Evolutionary conservation across 1,284 basidiomycete species (phyloP), one percentile per base, ranked within the genome.

Genomic region (Leccinum griseonigrum): DNA sequence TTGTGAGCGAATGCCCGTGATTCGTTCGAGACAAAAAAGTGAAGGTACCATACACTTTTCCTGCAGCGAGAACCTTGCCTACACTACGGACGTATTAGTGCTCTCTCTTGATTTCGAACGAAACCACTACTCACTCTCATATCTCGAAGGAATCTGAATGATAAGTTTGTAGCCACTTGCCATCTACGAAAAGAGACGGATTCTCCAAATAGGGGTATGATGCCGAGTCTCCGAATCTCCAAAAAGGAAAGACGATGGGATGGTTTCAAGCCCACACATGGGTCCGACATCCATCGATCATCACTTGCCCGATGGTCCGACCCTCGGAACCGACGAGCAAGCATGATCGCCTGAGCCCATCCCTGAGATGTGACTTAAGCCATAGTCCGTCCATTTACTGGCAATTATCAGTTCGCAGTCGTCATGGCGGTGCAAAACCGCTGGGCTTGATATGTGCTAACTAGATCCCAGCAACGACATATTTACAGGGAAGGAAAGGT

Each of bases 131-230:
- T 67, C 63, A 81, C 78, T 78, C 71, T 79, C 80, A 82, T 11
- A 74, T 75, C n/a, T 71, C 66, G 2, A 82, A 69, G 13, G 80
- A 79, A 58, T 74, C 71, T 2, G 75, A 75, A n/a, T 60, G 69
- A 56, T 81, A 78, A 4, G 66, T 73, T 60, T 76, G 74, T 18
- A 75, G 58, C 76, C 78, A 78, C 36, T 64, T 43, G 0, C 76
- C 74, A 4, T 71, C 16, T 2, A 69, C 70, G 61, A 82, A 80
- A 7, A 81, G 68, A 10, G 74, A 77, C 0, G 65, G 58, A 54
- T 83, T 83, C 79, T 6, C 79, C 79, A 46, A 80, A 80, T 4
- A 81, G 81, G 8, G 81, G 70, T n/a, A 83, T 54, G 29, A 82
- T 61, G 3, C 81, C 78, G 57, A 73, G 76, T 26, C 71, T 66